These are phyloP conservation scores for Beta lomatogona DNA, from an alignment of 179 eudicot genomes.

Conservation along the genomic window DNA sequence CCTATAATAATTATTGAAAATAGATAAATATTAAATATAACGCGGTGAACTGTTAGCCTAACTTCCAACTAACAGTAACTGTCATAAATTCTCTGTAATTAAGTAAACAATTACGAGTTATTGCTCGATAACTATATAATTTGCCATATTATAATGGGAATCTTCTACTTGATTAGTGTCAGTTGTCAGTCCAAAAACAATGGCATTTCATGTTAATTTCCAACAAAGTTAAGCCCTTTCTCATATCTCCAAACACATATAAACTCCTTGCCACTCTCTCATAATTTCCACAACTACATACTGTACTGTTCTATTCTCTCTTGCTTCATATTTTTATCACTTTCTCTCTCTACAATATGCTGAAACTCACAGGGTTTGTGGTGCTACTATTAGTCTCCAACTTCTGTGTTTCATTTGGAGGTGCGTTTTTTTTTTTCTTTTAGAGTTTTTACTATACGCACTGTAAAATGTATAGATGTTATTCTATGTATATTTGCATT, in stretches of 20 bases:
- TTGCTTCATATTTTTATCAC: not conserved
- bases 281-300: not conserved
- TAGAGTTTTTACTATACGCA: not conserved
- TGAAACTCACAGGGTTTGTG: conserved; percentile 33
- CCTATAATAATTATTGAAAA: not conserved
- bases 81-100: not conserved
- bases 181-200: conserved; percentile 19
- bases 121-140: not conserved
- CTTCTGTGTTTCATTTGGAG: conserved; percentile 41
- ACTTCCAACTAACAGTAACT: conserved; percentile 25
- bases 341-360: not conserved
- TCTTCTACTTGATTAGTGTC: not conserved
- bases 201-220: conserved; percentile 31
- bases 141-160: too few relatives aligned
- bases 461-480: too few relatives aligned
- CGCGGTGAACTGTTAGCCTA: conserved; percentile 22
- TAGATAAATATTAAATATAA: not conserved
- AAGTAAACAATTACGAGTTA: not conserved
- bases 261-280: conserved; percentile 18
- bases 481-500: too few relatives aligned
- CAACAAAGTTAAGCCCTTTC: not conserved
- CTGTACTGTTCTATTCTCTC: not conserved
- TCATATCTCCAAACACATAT: conserved; percentile 26
- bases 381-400: conserved; percentile 39
- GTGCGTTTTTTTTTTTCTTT: conserved; percentile 20